Evolutionary conservation across 1,284 basidiomycete genomes (phyloP), one percentile per base, ranked within the genome.

Genomic region (Flammula alnicola): DNA sequence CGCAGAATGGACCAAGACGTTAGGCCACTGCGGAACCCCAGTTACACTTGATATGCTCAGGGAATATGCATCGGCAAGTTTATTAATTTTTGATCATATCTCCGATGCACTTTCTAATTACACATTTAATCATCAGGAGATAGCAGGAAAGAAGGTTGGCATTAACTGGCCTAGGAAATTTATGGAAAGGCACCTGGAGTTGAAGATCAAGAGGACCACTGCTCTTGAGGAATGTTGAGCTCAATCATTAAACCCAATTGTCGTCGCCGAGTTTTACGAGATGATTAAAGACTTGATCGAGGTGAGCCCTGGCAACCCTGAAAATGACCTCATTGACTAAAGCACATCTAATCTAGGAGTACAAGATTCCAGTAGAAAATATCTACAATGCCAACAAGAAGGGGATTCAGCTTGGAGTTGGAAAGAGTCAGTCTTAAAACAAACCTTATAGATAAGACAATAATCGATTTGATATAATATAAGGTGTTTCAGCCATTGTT

Each of bases 361-460:
- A 27, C 32, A 39, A 59, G 4, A 72, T 76, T 25, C 41, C 44
- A 1, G 46, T 48, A 0, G 51, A 64, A 30, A 68, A 74, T 47
- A 62, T 67, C 6, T 76, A 67, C 46, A 76, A 76, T 39, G 69
- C 70, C 63, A 73, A 76, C 55, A 68, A 75, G 55, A 75, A 73
- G 43, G 70, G 72, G 0, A 55, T 71, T 23, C 70, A 71, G 47
- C 56, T 71, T 6, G 67, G 69, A 7, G 52, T 64, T 35, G 71
- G 67, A 3, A 51, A 54, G 30, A 33, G 48, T 10, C 56, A 20
- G 32, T n/a, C n/a, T n/a, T n/a, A n/a, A n/a, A n/a, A n/a, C n/a
- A n/a, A n/a, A n/a, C n/a, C n/a, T 14, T 9, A 9, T 4, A 7
- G n/a, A n/a, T 12, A 32, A 32, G 31, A 14, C 31, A 9, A n/a